Base-by-base conservation (phyloP, 192 early-diverging fungal species). In the Coemansia guatemalensis region DNA sequence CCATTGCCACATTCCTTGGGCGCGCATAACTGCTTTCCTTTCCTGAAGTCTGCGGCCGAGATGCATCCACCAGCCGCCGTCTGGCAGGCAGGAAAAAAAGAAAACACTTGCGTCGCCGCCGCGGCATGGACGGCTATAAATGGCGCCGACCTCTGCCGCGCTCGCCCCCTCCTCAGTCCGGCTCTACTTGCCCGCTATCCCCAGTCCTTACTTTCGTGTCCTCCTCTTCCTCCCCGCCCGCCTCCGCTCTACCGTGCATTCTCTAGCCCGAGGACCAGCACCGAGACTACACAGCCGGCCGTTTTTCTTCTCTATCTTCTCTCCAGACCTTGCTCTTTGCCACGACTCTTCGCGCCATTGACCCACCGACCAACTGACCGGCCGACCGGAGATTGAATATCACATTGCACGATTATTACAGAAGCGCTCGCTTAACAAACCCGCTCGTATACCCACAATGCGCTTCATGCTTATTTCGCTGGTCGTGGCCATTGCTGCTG, bases 401-500 rank as follows among this genome's bases (percentile, higher is more conserved):
- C 3, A 12, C 14, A 17, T 44, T 44, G 39, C n/a, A 54, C 33
- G 39, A 52, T 26, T 44, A 55, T 27, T 27, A 3, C 49, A 52
- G 22, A 32, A 18, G 33, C 22, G 9, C 24, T 27, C 49, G 33
- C 23, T 17, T 17, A 44, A 44, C 39, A 44, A 17, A 12, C 39
- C 39, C 39, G 39, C 14, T 17, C 39, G 20, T 27, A 55, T 27
- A 20, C n/a, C n/a, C 27, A 48, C 59, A 47, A 74, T 74, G 72
- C 75, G 63, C 49, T 39, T 61, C n/a, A 18, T 48, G 7, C 7
- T 67, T 29, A 29, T 70, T 50, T 56, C 67, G 33, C 63, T 78
- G 29, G n/a, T 69, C 18, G 47, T 65, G 23, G 63, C 61, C 27
- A 24, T 70, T 51, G 64, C 56, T 5, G 64, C 64, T 44, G 39